Base-by-base conservation (phyloP, 2,329 filamentous ascomycete species). In the Fusarium foetens region DNA sequence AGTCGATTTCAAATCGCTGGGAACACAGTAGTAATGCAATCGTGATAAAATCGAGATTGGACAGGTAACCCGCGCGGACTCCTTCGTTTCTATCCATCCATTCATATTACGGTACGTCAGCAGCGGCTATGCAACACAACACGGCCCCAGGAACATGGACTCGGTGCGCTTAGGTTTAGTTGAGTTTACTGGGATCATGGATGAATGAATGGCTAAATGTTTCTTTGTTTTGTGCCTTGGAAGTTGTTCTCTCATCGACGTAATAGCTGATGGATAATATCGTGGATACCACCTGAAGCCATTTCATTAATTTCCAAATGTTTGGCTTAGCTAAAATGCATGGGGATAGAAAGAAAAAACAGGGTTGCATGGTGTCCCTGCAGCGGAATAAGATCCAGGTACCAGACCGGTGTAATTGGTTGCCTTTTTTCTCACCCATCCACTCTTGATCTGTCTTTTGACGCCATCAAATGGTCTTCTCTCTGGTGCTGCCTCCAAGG, bases 321-420 rank as follows among this genome's bases (percentile, higher is more conserved):
- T 46, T 52, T 52, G 41, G 43, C 33, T 52, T 53, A 49, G 65
- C 63, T 58, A 65, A 63, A 29, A 21, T 23, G 33, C 25, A 69
- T 65, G 33, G 42, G 14, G 36, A 51, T 31, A 64, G 45, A 66
- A 36, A 58, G 27, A 43, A 42, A 46, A 58, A 55, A n/a, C 70
- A 72, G 65, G 69, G 65, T 72, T 72, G 52, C 49, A 73, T 59
- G 23, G 36, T 60, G 70, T 54, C 66, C 70, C 70, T 72, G 70
- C 70, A 72, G 70, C 35, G 55, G 63, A 62, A 70, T 35, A 55
- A 48, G 64, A 68, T 72, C 41, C 70, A 72, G 70, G 70, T 58
- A 72, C 70, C 12, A 57, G 68, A n/a, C 14, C 39, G 17, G 23
- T 41, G n/a, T 67, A 17, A 72, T 73, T 72, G 70, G 70, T 25